Conservation (phyloP, 2,329 filamentous ascomycete species). For the Didymella pinodella region DNA sequence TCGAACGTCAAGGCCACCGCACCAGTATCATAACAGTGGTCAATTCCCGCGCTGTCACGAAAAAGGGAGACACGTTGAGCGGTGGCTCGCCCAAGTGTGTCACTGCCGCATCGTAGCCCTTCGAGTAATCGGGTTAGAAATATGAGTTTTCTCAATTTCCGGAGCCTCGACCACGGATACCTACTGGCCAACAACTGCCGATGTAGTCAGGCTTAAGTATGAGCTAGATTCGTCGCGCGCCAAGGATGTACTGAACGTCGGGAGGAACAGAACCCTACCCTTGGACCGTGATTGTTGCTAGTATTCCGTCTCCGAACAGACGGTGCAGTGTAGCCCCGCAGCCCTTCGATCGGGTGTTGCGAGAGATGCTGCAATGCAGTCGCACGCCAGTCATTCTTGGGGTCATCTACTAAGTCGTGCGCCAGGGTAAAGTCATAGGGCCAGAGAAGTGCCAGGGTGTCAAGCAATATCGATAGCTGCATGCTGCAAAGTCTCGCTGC, state of each 20-base stretch:
- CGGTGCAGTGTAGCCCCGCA: background rate
- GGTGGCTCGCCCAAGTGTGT: background rate
- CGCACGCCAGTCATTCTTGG: background rate
- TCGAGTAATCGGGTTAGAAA: background rate
- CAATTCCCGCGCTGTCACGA: background rate
- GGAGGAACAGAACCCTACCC: background rate
- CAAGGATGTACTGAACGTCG: background rate
- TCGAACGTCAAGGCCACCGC: background rate
- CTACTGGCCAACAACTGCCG: background rate
- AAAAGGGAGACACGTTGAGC: background rate
- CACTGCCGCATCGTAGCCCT: background rate
- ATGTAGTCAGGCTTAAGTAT: background rate
- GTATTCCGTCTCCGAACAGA: background rate
- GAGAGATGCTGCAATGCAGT: background rate
- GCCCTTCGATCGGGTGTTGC: background rate
- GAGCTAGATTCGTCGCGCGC: background rate
- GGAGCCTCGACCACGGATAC: background rate
- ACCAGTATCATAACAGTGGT: background rate
- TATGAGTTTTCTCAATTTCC: background rate
- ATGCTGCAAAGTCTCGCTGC: background rate
- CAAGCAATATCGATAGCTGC: background rate
- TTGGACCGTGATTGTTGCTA: background rate
- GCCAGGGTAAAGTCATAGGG: background rate
- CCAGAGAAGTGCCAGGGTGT: background rate
- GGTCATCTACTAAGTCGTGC: background rate